Percentiles rank a stretch among this genome's conserved stretches.
Conservation (phyloP, 306 rosid species). For the Gillenia trifoliata region DNA sequence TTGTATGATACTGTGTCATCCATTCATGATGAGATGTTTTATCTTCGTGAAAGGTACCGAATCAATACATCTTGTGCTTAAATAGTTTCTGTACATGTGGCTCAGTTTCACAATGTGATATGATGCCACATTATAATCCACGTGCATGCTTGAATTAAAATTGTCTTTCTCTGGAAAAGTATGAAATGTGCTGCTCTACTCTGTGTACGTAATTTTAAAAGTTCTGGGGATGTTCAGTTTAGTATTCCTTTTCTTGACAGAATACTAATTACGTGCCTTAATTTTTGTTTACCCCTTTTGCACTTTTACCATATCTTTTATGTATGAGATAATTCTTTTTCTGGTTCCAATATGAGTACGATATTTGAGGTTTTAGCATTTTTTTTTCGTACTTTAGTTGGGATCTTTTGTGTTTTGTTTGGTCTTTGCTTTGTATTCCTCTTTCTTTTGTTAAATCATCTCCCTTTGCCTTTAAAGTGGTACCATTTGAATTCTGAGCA, state of each 20-base stretch:
- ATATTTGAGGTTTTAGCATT: too few relatives aligned
- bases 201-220: too few relatives aligned
- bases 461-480: background rate
- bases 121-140: background rate
- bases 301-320: background rate
- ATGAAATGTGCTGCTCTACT: background rate
- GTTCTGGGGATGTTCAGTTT: background rate
- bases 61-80: background rate
- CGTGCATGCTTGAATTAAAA: background rate
- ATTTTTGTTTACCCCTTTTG: background rate
- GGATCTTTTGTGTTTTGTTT: background rate
- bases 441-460: background rate
- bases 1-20: slow-evolving; percentile 57
- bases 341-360: too few relatives aligned
- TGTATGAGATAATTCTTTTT: too few relatives aligned
- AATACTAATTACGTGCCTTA: background rate
- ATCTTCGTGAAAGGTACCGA: slow-evolving; percentile 86
- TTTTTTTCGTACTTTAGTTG: background rate
- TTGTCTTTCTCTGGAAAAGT: background rate
- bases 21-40: slow-evolving; percentile 94
- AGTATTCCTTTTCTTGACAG: background rate
- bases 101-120: background rate
- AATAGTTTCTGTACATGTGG: background rate
- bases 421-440: too few relatives aligned
- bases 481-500: background rate